A percentile compares a stretch with the other conserved stretches of the same genome.
phyloP scores from a whole-genome alignment of 2,329 filamentous ascomycete species.

The Apiospora malaysiana region DNA sequence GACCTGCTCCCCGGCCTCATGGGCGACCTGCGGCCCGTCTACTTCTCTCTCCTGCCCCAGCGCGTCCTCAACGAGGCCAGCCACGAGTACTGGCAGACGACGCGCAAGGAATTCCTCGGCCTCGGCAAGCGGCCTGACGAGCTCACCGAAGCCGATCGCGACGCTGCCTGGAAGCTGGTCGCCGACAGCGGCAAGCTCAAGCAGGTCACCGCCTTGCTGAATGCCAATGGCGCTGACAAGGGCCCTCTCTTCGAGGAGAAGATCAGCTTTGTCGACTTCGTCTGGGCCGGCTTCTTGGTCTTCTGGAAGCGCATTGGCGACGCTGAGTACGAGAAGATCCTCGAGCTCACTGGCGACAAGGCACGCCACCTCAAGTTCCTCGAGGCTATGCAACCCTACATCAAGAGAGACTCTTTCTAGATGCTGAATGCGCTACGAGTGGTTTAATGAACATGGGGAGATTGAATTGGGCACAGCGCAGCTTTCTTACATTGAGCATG shows the following conservation, averaged over 20 bases:
- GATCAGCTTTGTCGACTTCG: conserved; percentile 63
- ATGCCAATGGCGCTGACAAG: conserved; percentile 51
- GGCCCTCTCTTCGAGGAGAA: conserved; percentile 67
- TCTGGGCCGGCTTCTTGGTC: conserved; percentile 53
- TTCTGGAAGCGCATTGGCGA: conserved; percentile 42
- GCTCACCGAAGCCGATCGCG: conserved; percentile 54
- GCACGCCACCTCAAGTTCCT: conserved; percentile 46
- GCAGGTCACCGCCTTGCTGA: conserved; percentile 52
- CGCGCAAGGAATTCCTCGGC: conserved; percentile 55
- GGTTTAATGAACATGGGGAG: too few relatives aligned
- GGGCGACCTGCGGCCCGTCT: conserved; percentile 45
- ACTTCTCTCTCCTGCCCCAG: conserved; percentile 54
- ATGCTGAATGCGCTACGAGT: not conserved
- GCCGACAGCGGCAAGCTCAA: conserved; percentile 32
- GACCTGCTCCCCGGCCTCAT: conserved; percentile 43
- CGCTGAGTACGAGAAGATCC: conserved; percentile 41
- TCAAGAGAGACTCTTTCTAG: conserved; percentile 46
- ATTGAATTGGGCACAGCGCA: not conserved
- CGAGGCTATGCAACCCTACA: conserved; percentile 48
- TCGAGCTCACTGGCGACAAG: conserved; percentile 45
- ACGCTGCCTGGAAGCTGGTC: conserved; percentile 53
- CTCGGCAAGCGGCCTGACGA: conserved; percentile 61
- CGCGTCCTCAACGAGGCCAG: conserved; percentile 58
- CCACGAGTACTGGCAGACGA: conserved; percentile 59
- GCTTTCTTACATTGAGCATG: not conserved